A percentile compares a stretch with the other conserved stretches of the same genome.
These are phyloP conservation scores for Lobosporangium transversale DNA, from an alignment of 192 early-diverging fungal species.

Conservation along the genomic window DNA sequence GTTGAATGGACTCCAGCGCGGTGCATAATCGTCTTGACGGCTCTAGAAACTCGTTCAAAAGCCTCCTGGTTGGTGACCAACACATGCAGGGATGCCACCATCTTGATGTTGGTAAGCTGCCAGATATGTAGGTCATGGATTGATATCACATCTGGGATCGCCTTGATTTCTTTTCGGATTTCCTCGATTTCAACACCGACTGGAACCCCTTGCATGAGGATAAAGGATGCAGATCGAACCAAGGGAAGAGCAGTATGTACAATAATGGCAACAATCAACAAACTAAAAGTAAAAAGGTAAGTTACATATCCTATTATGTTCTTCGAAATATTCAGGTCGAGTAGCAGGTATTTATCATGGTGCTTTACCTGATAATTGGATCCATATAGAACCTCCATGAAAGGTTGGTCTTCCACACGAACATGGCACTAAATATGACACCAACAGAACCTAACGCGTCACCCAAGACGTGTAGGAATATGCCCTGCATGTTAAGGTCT, in stretches of 20 bases:
- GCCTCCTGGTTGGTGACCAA: slow-evolving; percentile 65
- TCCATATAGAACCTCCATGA: slow-evolving; percentile 86
- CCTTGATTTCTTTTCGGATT: slow-evolving; percentile 69
- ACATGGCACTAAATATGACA: slow-evolving; percentile 81
- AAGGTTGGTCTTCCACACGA: slow-evolving; percentile 77
- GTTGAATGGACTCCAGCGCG: slow-evolving; percentile 84
- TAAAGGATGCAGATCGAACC: slow-evolving; percentile 71
- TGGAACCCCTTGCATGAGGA: slow-evolving; percentile 88
- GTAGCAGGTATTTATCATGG: neutral
- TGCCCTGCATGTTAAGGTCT: slow-evolving; percentile 66
- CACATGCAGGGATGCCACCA: slow-evolving; percentile 86
- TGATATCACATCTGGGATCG: slow-evolving; percentile 71
- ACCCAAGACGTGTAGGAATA: slow-evolving; percentile 92
- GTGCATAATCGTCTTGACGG: slow-evolving; percentile 84
- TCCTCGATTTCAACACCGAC: slow-evolving; percentile 67
- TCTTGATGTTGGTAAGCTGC: slow-evolving; percentile 87
- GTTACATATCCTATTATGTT: too few species aligned
- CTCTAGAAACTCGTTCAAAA: slow-evolving; percentile 77
- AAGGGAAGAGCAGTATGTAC: slow-evolving; percentile 59
- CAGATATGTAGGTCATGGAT: slow-evolving; percentile 95
- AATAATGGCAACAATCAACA: slow-evolving; percentile 72
- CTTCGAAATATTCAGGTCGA: too few species aligned
- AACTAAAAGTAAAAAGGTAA: neutral
- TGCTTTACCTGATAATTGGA: slow-evolving; percentile 73
- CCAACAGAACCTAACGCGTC: slow-evolving; percentile 90